Evolutionary conservation across 2,329 filamentous ascomycete species (phyloP), one percentile per base, ranked within the genome.

Genomic region (Neofusicoccum kwambonambiense): DNA sequence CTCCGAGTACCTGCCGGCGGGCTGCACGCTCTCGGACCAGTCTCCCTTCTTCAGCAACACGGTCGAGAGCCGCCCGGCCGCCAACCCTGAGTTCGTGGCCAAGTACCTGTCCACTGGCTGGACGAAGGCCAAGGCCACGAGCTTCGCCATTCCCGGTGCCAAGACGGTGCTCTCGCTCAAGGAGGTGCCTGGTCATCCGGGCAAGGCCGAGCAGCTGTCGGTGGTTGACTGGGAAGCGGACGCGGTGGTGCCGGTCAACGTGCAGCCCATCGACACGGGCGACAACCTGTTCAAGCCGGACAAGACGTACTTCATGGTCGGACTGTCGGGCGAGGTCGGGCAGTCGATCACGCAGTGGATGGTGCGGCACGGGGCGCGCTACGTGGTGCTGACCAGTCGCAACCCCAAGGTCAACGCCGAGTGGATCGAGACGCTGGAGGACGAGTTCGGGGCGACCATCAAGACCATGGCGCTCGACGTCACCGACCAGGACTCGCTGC

Each of bases 361-460:
- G 72, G 60, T 71, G 1, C 8, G n/a, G 0, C 63, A 68, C 12
- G 71, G 71, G 0, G 73, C 72, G 6, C 49, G 61, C 11, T n/a
- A 70, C 27, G 39, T 75, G 22, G 68, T 68, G 5, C 17, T 84
- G 1, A 75, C 78, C 0, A 81, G 78, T 47, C 76, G 81, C 1
- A 74, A 72, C 11, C 77, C 79, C 3, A 69, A 74, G 2, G 65
- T 80, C 2, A 70, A 78, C 6, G 51, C 68, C 3, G 56, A 39
- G 1, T 77, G 72, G 71, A 37, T 77, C 11, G 64, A 71, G 13
- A 45, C 56, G 12, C 61, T 74, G 22, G 13, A 9, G 3, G 62
- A 15, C 41, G 11, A 27, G 19, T 3, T 17, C 6, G 66, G 63
- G 2, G 68, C 67, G 13, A 3, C 12, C 37, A 31, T 70, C 2